Evolutionary conservation across 305 asterid genomes (phyloP).

Genomic region (Fraxinus dipetala): DNA sequence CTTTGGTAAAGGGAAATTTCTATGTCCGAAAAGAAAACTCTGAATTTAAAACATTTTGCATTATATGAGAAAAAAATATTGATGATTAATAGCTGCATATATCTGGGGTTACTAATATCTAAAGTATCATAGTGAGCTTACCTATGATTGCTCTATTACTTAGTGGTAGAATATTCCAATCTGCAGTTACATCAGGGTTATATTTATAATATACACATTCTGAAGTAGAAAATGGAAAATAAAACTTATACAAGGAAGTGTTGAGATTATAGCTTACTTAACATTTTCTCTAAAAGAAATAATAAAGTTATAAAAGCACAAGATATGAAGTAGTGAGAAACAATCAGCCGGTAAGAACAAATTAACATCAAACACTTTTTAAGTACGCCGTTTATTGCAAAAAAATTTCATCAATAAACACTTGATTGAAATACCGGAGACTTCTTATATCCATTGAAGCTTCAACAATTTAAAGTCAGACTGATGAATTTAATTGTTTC

Average conservation of each 20-base stretch:
- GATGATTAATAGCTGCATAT: neutral
- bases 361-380: neutral
- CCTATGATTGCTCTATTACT: neutral
- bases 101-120: neutral
- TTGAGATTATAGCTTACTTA: neutral
- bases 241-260: neutral
- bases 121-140: neutral
- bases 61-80: neutral
- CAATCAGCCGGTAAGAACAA: neutral
- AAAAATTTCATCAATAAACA: neutral
- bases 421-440: neutral
- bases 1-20: neutral
- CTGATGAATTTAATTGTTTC: neutral
- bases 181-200: neutral
- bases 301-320: neutral
- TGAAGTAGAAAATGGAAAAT: neutral
- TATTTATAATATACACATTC: neutral
- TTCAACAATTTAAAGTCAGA: neutral
- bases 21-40: neutral
- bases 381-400: neutral
- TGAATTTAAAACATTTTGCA: neutral
- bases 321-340: neutral
- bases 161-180: neutral
- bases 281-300: neutral
- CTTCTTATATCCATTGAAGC: neutral